Evolutionary conservation across 257 asterid genomes (phyloP), one percentile per base, ranked within the genome.

Genomic region (Penstemon davidsonii): DNA sequence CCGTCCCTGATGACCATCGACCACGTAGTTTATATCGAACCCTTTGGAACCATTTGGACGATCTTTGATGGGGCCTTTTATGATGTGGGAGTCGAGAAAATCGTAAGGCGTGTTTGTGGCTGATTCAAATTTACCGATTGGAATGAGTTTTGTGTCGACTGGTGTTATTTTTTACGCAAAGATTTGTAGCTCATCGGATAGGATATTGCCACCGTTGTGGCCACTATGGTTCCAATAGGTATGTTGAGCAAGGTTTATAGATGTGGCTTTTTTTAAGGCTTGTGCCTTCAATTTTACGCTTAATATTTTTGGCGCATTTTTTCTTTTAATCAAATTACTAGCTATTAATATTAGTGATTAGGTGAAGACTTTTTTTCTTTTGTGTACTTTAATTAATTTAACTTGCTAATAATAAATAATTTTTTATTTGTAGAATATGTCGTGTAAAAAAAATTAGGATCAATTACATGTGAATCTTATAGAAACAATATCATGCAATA

Each of bases 181-280:
- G 41, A 91, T 75, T 15, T 83, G 95, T 5, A 91, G 77, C 79
- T 74, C 67, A 4, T 91, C 73, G 5, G 95, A 85, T 0, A 86
- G 86, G 36, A 91, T 67, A 66, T 72, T 64, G 0, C 97, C 96
- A 43, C 85, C 82, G 70, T 57, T 64, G 65, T 91, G 97, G 55
- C 88, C 88, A 2, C 85, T 95, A 39, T 88, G 89, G 76, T 91
- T 91, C 95, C 92, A 91, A 68, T 88, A 91, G 57, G 72, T 44
- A 68, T 91, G 97, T n/a, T 86, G 95, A 58, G 97, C 95, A 0
- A 91, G 84, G 78, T 82, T 91, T 56, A 91, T 63, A 0, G 97
- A 96, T 3, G 96, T 91, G 11, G 89, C 84, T 73, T 86, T 91
- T 80, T 88, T 82, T 0, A 75, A 33, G 37, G 88, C 83, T 67